Evolutionary conservation across 2,329 filamentous ascomycete species (phyloP).

Genomic region (Sclerotinia subarctica): DNA sequence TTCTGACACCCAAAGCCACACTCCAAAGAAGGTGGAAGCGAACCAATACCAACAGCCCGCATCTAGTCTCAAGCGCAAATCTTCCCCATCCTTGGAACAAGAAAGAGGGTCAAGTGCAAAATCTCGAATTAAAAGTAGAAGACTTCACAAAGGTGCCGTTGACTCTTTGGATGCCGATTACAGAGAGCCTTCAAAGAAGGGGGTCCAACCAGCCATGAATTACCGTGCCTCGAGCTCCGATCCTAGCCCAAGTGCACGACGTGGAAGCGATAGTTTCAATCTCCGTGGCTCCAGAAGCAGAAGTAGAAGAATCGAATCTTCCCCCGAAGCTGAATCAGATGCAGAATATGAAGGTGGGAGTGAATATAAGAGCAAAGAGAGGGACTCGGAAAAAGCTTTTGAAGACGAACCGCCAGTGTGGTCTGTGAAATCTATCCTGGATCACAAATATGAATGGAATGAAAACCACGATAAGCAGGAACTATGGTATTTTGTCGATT

Average conservation of each 20-base stretch:
- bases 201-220: not conserved
- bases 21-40: not conserved
- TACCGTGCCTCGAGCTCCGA: not conserved
- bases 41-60: not conserved
- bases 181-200: not conserved
- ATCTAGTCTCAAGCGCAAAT: slow-evolving; percentile 8
- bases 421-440: slow-evolving; percentile 31
- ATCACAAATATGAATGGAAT: slow-evolving; percentile 21
- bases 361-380: slow-evolving; percentile 9
- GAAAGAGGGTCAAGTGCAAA: not conserved
- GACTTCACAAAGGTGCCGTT: not conserved
- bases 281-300: slow-evolving; percentile 6
- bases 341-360: not conserved
- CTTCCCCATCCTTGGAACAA: not conserved
- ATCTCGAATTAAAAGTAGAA: slow-evolving; percentile 7
- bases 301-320: slow-evolving; percentile 5
- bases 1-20: not conserved
- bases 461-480: slow-evolving; percentile 11
- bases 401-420: slow-evolving; percentile 16
- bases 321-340: not conserved
- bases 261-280: slow-evolving; percentile 5
- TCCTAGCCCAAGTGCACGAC: not conserved
- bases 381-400: slow-evolving; percentile 11
- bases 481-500: slow-evolving; percentile 32
- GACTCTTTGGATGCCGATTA: slow-evolving; percentile 5